Conservation (phyloP, 495 filamentous ascomycete genomes). For the Penicillium mononematosum region DNA sequence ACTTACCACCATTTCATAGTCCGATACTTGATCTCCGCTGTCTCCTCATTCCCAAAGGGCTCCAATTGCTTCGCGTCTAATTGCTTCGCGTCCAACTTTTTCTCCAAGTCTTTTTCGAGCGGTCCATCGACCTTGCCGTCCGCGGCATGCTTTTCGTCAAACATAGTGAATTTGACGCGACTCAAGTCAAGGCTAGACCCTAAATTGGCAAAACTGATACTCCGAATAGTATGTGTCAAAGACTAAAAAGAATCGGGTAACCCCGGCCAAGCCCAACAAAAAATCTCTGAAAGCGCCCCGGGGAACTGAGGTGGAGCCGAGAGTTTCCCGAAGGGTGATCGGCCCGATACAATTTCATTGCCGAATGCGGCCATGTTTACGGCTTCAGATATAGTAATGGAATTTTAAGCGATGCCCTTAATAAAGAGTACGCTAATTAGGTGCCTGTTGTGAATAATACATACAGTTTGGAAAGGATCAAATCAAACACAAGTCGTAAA, state of each 20-base stretch:
- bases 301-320: slow-evolving; percentile 7
- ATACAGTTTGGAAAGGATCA: background rate
- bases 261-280: slow-evolving; percentile 2
- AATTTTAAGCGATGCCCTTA: background rate
- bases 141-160: slow-evolving; percentile 22
- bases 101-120: slow-evolving; percentile 19
- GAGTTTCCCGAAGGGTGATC: slow-evolving; percentile 4
- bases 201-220: background rate
- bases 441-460: background rate
- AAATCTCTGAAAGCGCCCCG: slow-evolving; percentile 10
- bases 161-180: slow-evolving; percentile 15
- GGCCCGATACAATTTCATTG: background rate
- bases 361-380: background rate
- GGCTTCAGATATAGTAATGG: background rate
- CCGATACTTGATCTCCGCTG: slow-evolving; percentile 42
- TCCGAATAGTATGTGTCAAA: background rate
- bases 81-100: slow-evolving; percentile 19
- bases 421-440: background rate
- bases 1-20: slow-evolving; percentile 49
- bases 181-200: background rate
- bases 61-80: slow-evolving; percentile 33
- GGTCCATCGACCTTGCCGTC: slow-evolving; percentile 15
- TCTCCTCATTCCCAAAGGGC: slow-evolving; percentile 46
- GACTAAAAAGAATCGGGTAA: background rate
- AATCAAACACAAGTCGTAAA: background rate